Percentiles rank a stretch among this genome's conserved stretches.
These are phyloP conservation scores for Fusarium acutatum DNA, from an alignment of 2,329 filamentous ascomycete species.

Conservation along the genomic window DNA sequence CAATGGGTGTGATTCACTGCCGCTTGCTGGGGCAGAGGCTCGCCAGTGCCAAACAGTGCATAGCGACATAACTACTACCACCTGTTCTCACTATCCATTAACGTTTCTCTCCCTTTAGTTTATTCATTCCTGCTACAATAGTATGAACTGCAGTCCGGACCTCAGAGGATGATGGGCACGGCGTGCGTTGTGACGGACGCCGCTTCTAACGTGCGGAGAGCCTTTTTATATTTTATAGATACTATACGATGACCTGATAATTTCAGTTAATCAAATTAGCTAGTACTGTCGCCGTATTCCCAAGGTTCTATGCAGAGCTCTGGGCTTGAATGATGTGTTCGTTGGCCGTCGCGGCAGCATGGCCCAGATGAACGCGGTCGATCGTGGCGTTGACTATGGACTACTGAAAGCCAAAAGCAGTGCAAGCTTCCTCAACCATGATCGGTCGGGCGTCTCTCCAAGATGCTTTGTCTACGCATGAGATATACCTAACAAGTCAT, in stretches of 20 bases:
- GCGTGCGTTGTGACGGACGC: too few species aligned
- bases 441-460: rapidly evolving
- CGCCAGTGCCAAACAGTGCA: not conserved
- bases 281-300: rapidly evolving
- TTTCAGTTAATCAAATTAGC: rapidly evolving
- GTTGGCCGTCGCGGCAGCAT: rapidly evolving
- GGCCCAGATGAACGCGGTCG: not conserved
- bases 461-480: rapidly evolving
- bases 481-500: too few species aligned
- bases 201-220: not conserved
- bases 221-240: rapidly evolving
- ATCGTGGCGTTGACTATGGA: too few species aligned
- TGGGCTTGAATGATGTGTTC: too few species aligned
- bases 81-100: not conserved
- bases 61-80: too few species aligned
- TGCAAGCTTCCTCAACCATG: not conserved
- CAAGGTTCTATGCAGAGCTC: rapidly evolving
- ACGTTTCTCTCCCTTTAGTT: not conserved
- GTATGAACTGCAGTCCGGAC: not conserved
- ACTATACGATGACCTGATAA: rapidly evolving
- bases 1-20: not conserved
- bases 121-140: too few species aligned
- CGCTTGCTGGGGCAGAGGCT: not conserved
- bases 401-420: too few species aligned
- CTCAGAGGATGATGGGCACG: not conserved